Conservation (phyloP, 140 eudicot species). For the Erigeron philadelphicus region DNA sequence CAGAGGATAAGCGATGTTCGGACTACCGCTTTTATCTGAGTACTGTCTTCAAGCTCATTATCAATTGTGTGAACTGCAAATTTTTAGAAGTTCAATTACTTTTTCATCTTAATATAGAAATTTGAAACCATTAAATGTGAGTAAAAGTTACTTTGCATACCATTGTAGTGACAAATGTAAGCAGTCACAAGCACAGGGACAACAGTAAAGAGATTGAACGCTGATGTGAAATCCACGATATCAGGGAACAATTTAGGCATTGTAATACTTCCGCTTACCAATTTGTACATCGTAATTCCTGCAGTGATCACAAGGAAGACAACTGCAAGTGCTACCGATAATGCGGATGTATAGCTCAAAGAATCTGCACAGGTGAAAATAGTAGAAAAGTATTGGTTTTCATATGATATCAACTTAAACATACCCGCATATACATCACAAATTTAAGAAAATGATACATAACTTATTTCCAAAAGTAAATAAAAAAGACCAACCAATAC, state of each 20-base stretch:
- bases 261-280: constrained; percentile 47
- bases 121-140: background rate
- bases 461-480: background rate
- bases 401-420: constrained; percentile 1
- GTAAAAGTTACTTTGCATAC: constrained; percentile 33
- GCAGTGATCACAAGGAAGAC: constrained; percentile 81
- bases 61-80: constrained; percentile 90
- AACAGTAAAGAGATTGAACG: constrained; percentile 74
- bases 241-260: constrained; percentile 77
- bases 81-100: constrained; percentile 8
- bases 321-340: constrained; percentile 93
- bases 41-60: constrained; percentile 90
- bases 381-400: no score
- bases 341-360: constrained; percentile 75
- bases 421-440: background rate
- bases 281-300: constrained; percentile 66
- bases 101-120: constrained; percentile 7
- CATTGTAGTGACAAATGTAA: constrained; percentile 87
- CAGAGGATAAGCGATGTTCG: constrained; percentile 73
- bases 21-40: constrained; percentile 70
- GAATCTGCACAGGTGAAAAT: constrained; percentile 55
- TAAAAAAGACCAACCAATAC: constrained; percentile 62
- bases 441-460: background rate
- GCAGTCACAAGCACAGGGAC: constrained; percentile 97
- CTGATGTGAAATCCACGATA: constrained; percentile 53